Conservation (phyloP, 2,329 filamentous ascomycete species). For the Clonostachys chloroleuca region DNA sequence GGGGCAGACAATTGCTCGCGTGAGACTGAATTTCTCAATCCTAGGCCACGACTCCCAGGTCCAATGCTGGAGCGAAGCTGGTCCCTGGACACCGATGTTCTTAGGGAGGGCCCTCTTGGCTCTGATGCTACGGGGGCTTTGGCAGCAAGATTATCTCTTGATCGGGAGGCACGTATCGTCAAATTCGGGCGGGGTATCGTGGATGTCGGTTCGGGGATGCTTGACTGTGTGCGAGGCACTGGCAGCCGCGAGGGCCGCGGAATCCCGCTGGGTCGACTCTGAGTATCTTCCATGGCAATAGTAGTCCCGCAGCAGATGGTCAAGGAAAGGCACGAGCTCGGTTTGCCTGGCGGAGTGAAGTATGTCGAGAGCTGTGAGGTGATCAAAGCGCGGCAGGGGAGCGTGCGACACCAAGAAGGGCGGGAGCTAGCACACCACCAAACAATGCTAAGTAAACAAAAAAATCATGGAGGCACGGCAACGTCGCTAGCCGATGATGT, state of each 20-base stretch:
- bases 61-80: constrained; percentile 7
- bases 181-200: constrained; percentile 13
- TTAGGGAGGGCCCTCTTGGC: constrained; percentile 4
- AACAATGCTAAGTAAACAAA: too few relatives aligned
- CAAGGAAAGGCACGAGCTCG: too few relatives aligned
- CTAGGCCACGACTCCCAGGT: too few relatives aligned
- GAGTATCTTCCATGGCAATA: constrained; percentile 2
- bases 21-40: too few relatives aligned
- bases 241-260: constrained; percentile 30
- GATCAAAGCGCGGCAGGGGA: too few relatives aligned
- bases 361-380: too few relatives aligned
- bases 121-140: not conserved
- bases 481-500: too few relatives aligned
- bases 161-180: constrained; percentile 10
- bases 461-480: too few relatives aligned
- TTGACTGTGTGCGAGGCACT: constrained; percentile 21
- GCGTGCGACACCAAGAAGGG: too few relatives aligned
- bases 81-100: constrained; percentile 9
- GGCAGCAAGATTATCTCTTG: constrained; percentile 9
- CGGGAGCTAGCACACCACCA: too few relatives aligned
- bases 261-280: constrained; percentile 1
- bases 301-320: too few relatives aligned
- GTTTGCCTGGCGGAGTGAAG: too few relatives aligned
- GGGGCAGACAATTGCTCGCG: not conserved
- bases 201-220: constrained; percentile 20